Evolutionary conservation across 352 stramenopile genomes (phyloP), one percentile per base, ranked within the genome.

Genomic region (Phytopythium boreale): DNA sequence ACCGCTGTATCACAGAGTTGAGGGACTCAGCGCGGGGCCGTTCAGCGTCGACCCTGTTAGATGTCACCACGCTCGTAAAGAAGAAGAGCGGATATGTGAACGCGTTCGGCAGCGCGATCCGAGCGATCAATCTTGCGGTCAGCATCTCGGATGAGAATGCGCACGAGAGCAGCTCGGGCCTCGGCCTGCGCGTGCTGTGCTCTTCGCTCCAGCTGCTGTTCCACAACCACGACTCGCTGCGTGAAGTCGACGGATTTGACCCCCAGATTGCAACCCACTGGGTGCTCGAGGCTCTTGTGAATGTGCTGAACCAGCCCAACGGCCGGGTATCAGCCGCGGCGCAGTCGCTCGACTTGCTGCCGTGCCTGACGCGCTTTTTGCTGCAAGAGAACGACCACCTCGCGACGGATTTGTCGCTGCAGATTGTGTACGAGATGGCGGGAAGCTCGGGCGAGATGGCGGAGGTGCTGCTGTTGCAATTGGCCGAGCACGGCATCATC

Each of bases 351-450:
- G 84, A 93, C 52, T 68, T 95, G 34, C 65, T 95, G 29, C 87
- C 87, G 3, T 95, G 82, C 61, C 69, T 95, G 56, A 93, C 84
- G 14, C 77, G 77, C 11, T 95, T 88, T 47, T 70, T 95, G 50
- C 76, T 71, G n/a, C 75, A 90, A 63, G 75, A 88, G 63, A 64
- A 85, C 22, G 87, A 93, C 51, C 76, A 71, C 2, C 59, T 92
- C 26, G 82, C 86, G 4, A 94, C 84, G 3, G 79, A 90, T 37
- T 69, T 93, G 56, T 90, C 87, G 19, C 77, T 95, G 6, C 83
- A 93, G 68, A 88, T 94, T 37, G 77, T 95, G 34, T 84, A 86
- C 53, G 82, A 90, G 62, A 95, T 95, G 87, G 83, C 85, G 10
- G 75, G 78, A 34, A 92, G 84, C 63, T 82, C 77, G 3, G 84